Evolutionary conservation across 202 grass and related monocot genomes (phyloP).

Genomic region (Setaria viridis): DNA sequence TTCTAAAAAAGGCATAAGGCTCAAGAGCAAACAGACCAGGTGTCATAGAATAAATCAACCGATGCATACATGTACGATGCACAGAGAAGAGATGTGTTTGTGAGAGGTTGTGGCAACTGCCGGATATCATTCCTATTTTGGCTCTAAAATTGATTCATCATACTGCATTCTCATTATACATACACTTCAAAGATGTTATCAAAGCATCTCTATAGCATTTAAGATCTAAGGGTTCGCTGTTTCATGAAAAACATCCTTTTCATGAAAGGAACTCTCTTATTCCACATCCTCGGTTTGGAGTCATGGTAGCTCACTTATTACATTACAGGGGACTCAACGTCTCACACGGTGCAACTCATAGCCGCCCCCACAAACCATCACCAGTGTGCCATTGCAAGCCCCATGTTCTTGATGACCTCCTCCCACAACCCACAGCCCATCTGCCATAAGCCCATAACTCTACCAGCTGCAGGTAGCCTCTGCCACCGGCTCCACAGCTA

Average conservation of each 20-base stretch:
- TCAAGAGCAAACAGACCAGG: neutral
- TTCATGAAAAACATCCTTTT: neutral
- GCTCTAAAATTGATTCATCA: neutral
- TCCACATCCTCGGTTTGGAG: constrained; percentile 12
- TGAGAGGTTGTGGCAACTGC: neutral
- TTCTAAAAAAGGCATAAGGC: constrained; percentile 17
- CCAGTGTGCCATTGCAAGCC: neutral
- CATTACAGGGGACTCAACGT: neutral
- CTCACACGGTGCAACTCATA: neutral
- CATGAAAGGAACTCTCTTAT: neutral
- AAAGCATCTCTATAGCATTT: neutral
- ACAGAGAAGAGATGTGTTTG: neutral
- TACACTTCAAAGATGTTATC: neutral
- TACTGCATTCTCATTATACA: neutral
- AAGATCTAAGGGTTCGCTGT: neutral
- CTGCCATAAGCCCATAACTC: no score
- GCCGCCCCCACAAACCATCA: neutral
- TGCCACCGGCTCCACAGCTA: neutral
- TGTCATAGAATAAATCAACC: neutral
- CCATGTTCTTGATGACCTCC: neutral
- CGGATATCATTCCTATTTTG: neutral
- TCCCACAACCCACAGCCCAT: neutral
- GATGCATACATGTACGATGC: neutral
- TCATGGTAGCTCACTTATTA: constrained; percentile 1
- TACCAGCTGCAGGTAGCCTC: neutral